phyloP scores from a whole-genome alignment of 352 stramenopile genomes.

The Phytophthora hibernalis region DNA sequence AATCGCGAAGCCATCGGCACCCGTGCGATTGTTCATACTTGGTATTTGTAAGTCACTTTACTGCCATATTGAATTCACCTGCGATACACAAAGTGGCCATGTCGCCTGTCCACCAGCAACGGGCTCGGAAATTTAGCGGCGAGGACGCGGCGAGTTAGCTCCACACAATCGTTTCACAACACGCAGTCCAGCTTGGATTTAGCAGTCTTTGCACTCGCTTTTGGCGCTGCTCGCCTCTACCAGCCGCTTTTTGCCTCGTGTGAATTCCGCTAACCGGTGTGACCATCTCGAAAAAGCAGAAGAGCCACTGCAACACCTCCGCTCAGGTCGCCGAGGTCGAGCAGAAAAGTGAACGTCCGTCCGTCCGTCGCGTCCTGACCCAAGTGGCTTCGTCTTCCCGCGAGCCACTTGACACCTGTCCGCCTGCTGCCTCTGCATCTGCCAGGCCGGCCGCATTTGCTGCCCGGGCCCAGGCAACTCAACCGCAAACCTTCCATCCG shows the following conservation, averaged over 20 bases:
- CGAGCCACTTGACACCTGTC: slow-evolving; percentile 32
- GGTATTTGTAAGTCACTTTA: not conserved
- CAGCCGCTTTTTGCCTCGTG: slow-evolving; percentile 28
- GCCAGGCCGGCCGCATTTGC: slow-evolving; percentile 32
- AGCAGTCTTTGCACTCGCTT: slow-evolving; percentile 22
- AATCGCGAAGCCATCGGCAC: slow-evolving; percentile 23
- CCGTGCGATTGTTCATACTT: not conserved
- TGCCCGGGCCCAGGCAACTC: slow-evolving; percentile 22
- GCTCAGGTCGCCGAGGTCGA: slow-evolving; percentile 39
- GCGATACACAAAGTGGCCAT: slow-evolving; percentile 12
- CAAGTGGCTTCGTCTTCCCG: slow-evolving; percentile 45
- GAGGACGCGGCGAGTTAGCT: slow-evolving; percentile 35
- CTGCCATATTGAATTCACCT: slow-evolving; percentile 20
- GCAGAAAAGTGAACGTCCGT: slow-evolving; percentile 52
- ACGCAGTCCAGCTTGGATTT: slow-evolving; percentile 26
- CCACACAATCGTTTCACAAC: slow-evolving; percentile 19
- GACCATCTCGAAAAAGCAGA: slow-evolving; percentile 53
- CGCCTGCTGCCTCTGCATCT: slow-evolving; percentile 24
- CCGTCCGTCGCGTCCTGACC: slow-evolving; percentile 43
- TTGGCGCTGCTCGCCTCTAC: slow-evolving; percentile 33
- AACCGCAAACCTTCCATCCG: slow-evolving; percentile 21
- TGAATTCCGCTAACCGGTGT: slow-evolving; percentile 20
- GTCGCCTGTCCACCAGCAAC: slow-evolving; percentile 14
- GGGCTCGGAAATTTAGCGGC: slow-evolving; percentile 34
- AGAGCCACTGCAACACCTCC: slow-evolving; percentile 33